Evolutionary conservation across 2,329 filamentous ascomycete genomes (phyloP).

Genomic region (Alternaria sp.): DNA sequence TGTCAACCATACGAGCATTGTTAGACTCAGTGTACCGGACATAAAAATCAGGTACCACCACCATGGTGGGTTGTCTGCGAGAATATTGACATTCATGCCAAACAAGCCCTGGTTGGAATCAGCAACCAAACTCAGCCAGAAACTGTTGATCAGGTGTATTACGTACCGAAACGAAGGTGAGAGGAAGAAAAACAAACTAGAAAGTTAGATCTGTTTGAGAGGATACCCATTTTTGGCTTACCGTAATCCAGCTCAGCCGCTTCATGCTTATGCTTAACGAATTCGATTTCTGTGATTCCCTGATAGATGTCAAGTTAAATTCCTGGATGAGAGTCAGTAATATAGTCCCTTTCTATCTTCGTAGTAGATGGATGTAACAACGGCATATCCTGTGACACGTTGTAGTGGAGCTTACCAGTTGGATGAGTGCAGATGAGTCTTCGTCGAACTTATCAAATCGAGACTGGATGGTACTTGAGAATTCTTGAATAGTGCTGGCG

Average conservation of each 20-base stretch:
- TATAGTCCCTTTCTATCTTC: no score
- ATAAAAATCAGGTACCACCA: neutral
- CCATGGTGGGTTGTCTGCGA: neutral
- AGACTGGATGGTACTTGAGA: neutral
- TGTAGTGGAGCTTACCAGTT: neutral
- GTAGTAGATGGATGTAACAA: no score
- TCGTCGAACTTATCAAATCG: neutral
- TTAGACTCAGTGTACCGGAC: neutral
- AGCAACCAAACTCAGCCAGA: neutral
- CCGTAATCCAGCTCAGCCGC: neutral
- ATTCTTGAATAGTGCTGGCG: neutral
- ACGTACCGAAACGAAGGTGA: neutral
- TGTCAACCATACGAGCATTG: neutral
- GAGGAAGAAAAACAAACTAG: neutral
- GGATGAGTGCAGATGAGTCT: neutral
- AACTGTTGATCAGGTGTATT: fast-evolving
- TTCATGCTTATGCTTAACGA: neutral
- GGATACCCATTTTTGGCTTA: neutral
- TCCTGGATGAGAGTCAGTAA: neutral
- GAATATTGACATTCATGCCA: neutral
- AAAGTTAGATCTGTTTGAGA: neutral
- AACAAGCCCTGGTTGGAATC: neutral
- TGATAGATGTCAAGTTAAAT: neutral
- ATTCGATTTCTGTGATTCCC: neutral
- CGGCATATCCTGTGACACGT: no score